phyloP scores from a whole-genome alignment of 1,139 yeast genomes.

The Debaryomyces subglobosus region DNA sequence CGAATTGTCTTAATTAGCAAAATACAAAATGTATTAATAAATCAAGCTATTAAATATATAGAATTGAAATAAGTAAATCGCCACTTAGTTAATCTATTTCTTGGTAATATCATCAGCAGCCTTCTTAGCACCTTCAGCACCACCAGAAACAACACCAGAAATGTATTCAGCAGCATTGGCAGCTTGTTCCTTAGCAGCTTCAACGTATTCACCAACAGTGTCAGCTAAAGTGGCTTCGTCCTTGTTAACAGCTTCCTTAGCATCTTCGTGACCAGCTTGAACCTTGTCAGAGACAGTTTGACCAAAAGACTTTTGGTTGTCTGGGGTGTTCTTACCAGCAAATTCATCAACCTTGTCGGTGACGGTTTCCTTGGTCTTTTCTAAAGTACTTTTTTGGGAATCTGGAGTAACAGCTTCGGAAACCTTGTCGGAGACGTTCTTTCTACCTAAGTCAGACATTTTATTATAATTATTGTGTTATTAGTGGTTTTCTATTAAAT shows the following conservation, averaged over 20 bases:
- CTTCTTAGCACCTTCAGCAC: conserved; percentile 56
- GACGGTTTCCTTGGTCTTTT: conserved; percentile 71
- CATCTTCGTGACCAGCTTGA: conserved; percentile 54
- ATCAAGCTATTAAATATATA: background rate
- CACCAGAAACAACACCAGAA: conserved; percentile 61
- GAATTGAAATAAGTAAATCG: background rate
- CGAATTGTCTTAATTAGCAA: background rate
- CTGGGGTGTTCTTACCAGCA: conserved; percentile 62
- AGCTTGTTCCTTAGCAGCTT: conserved; percentile 62
- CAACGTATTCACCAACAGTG: conserved; percentile 62
- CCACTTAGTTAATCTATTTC: conserved; percentile 21
- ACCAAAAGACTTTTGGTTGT: conserved; percentile 62
- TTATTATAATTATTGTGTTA: conserved; percentile 4
- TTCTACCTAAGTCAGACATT: conserved; percentile 83
- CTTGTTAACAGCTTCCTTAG: conserved; percentile 35
- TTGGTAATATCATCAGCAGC: conserved; percentile 39
- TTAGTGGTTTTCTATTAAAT: background rate
- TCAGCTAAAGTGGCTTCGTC: conserved; percentile 48
- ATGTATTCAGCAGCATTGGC: conserved; percentile 66
- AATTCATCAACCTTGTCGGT: conserved; percentile 68
- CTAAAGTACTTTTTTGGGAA: conserved; percentile 62
- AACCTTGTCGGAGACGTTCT: conserved; percentile 68
- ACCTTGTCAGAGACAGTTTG: conserved; percentile 67
- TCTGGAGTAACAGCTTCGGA: conserved; percentile 74
- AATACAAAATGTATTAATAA: background rate